Percentiles rank a stretch among this genome's conserved stretches.
Conservation (phyloP, 2,329 filamentous ascomycete genomes). For the Berkeleyomyces rouxiae region DNA sequence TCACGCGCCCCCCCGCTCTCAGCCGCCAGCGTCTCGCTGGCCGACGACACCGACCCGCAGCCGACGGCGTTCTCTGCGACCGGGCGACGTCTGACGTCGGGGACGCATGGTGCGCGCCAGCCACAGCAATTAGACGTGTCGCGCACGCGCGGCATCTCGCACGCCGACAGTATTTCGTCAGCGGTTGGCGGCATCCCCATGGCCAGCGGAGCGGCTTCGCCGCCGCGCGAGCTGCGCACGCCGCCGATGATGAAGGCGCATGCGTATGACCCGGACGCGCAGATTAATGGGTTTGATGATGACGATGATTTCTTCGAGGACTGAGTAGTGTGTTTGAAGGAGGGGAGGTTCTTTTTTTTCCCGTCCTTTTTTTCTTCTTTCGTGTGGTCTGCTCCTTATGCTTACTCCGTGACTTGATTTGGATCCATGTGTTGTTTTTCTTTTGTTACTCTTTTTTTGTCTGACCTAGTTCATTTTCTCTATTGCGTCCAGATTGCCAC, state of each 20-base stretch:
- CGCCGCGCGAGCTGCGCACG: conserved; percentile 32
- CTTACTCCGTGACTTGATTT: no score
- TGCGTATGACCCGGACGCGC: conserved; percentile 45
- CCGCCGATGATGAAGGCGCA: conserved; percentile 44
- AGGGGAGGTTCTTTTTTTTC: not conserved
- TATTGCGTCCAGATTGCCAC: no score
- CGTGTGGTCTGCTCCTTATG: not conserved
- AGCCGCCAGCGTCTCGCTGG: conserved; percentile 17
- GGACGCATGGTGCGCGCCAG: conserved; percentile 13
- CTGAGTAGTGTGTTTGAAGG: conserved; percentile 17
- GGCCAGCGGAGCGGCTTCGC: conserved; percentile 14
- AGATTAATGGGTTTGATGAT: conserved; percentile 41
- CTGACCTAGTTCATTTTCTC: no score
- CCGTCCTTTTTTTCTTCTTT: not conserved
- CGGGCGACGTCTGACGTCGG: conserved; percentile 36
- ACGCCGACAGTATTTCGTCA: conserved; percentile 16
- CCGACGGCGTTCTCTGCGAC: conserved; percentile 46
- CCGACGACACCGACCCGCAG: conserved; percentile 23
- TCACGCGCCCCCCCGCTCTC: conserved; percentile 33
- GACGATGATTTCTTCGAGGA: conserved; percentile 42
- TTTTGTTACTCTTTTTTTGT: no score
- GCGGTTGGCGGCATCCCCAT: not conserved
- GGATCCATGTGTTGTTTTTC: no score
- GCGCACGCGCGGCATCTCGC: not conserved
- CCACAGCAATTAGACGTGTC: conserved; percentile 17